Evolutionary conservation across 345 rosid species (phyloP), one percentile per base, ranked within the genome.

Genomic region (Dipteronia dyeriana): DNA sequence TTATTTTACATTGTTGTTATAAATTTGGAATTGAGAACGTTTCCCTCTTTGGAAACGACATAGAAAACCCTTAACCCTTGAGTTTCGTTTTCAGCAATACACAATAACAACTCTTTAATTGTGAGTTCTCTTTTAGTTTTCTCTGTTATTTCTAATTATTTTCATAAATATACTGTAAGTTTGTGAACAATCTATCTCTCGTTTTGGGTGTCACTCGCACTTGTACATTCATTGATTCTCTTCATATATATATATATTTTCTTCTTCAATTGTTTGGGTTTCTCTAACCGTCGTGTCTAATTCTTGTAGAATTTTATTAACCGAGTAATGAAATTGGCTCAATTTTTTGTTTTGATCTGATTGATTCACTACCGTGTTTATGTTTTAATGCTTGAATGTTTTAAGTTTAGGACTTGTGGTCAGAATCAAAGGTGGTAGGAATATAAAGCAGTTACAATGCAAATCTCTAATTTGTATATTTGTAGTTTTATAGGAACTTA

Each of bases 121-220:
- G 65, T 71, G 75, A 71, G 75, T 56, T 56, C 43, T 41, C 39
- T 10, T 57, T 13, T 56, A 31, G 17, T 26, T 51, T 9, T 29
- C 73, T 69, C 34, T 19, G 25, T 69, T 47, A 23, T 16, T 13
- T 47, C 20, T 49, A 2, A 7, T 25, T 1, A 1, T 47, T 25
- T 69, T 49, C 49, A 47, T 69, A 39, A 23, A 1, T 20, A 2
- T 43, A 4, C 49, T 45, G 49, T 9, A 41, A 41, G 45, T 45
- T 10, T 45, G 2, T 45, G 3, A 10, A 45, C 10, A 2, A 45
- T 45, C 12, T 45, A 10, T 45, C 49, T 45, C 49, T 45, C 49
- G 49, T 45, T 45, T 45, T 45, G 12, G 12, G 49, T 45, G n/a
- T 16, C 16, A 3, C 14, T 53, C 22, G 16, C 38, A 34, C 38